phyloP scores from a whole-genome alignment of 495 filamentous ascomycete genomes.

The Mycothermus thermophilus region DNA sequence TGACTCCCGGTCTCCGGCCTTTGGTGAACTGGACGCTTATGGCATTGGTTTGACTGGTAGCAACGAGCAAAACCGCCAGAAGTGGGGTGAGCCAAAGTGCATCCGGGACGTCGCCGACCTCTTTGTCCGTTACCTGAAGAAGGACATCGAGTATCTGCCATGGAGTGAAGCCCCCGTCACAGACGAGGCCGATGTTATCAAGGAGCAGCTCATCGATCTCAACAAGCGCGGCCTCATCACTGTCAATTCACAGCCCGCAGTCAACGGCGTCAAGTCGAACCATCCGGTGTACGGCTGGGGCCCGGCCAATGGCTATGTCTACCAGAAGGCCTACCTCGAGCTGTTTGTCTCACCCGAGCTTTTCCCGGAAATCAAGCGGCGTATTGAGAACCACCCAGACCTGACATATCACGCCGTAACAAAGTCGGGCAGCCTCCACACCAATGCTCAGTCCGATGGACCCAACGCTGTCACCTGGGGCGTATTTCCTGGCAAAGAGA shows the following conservation, averaged over 20 bases:
- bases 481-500: slow-evolving; percentile 96
- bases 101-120: slow-evolving; percentile 67
- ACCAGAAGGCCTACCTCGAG: slow-evolving; percentile 96
- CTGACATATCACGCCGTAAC: slow-evolving; percentile 89
- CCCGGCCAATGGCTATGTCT: slow-evolving; percentile 87
- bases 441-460: slow-evolving; percentile 70
- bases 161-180: slow-evolving; percentile 90
- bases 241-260: slow-evolving; percentile 94
- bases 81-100: slow-evolving; percentile 79
- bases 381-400: slow-evolving; percentile 64
- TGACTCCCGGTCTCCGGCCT: slow-evolving; percentile 91
- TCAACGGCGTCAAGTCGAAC: slow-evolving; percentile 81
- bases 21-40: slow-evolving; percentile 92
- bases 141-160: slow-evolving; percentile 68
- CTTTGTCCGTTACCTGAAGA: slow-evolving; percentile 70
- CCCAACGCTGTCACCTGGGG: slow-evolving; percentile 99
- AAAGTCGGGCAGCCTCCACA: slow-evolving; percentile 62
- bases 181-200: slow-evolving; percentile 64
- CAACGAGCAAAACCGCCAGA: slow-evolving; percentile 89
- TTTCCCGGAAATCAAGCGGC: slow-evolving; percentile 61
- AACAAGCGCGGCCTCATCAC: slow-evolving; percentile 83
- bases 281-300: slow-evolving; percentile 89
- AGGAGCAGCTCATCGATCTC: slow-evolving; percentile 58
- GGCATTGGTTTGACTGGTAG: slow-evolving; percentile 91
- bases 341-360: slow-evolving; percentile 69